A percentile compares a stretch with the other conserved stretches of the same genome.
These are phyloP conservation scores for Sclerotinia subarctica DNA, from an alignment of 2,329 filamentous ascomycete genomes.

Conservation along the genomic window DNA sequence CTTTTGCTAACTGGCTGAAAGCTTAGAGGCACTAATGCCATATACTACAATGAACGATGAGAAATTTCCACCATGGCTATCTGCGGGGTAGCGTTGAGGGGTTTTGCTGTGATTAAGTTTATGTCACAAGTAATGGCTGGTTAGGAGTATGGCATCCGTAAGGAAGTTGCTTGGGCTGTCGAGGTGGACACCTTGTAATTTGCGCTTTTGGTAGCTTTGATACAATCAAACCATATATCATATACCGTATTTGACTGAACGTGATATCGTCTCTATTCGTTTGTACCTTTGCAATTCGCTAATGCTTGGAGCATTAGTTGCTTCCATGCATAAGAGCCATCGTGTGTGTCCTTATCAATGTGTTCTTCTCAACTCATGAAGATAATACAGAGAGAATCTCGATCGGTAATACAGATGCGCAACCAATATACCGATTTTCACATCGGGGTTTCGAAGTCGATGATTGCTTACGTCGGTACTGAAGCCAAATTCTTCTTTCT, in stretches of 20 bases:
- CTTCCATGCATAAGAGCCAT: neutral
- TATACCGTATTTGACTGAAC: neutral
- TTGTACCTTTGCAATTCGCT: neutral
- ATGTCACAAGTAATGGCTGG: neutral
- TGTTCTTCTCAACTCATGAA: too few species aligned
- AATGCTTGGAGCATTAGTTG: neutral
- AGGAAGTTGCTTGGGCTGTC: neutral
- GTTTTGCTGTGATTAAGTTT: neutral
- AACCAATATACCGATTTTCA: too few species aligned
- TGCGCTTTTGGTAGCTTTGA: neutral
- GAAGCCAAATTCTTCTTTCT: too few species aligned
- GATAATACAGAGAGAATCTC: too few species aligned
- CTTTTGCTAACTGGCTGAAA: neutral
- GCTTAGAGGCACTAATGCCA: neutral
- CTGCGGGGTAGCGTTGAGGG: too few species aligned
- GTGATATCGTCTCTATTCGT: neutral
- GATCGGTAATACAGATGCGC: too few species aligned
- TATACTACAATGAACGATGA: too few species aligned
- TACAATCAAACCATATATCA: neutral
- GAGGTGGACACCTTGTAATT: too few species aligned
- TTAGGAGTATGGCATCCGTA: neutral
- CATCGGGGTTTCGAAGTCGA: too few species aligned
- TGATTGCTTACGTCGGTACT: too few species aligned
- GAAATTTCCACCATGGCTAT: neutral
- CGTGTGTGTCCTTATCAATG: too few species aligned